phyloP scores from a whole-genome alignment of 139 green algal genomes.

The Picochlorum costavermella region DNA sequence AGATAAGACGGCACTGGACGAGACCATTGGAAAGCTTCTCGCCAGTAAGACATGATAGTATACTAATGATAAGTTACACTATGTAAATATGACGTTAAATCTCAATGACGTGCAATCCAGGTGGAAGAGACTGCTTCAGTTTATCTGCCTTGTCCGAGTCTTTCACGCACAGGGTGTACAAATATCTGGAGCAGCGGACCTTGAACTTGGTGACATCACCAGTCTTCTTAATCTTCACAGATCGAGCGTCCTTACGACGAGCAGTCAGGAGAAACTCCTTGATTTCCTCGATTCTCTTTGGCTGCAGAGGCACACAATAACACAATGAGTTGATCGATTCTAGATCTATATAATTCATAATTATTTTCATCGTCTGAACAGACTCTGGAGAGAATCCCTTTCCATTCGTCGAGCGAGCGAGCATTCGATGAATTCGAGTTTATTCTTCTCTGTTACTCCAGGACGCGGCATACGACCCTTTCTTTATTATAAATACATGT shows the following conservation, averaged over 20 bases:
- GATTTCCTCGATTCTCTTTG: constrained; percentile 97
- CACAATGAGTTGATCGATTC: too few species aligned
- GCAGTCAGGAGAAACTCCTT: constrained; percentile 99
- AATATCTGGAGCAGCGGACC: constrained; percentile 93
- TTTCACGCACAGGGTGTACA: constrained; percentile 96
- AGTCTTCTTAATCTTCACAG: constrained; percentile 97
- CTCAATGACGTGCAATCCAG: constrained; percentile 65
- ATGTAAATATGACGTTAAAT: constrained; percentile 24
- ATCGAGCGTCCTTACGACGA: constrained; percentile 90
- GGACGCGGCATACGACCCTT: too few species aligned
- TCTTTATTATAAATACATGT: too few species aligned
- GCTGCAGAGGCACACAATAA: constrained; percentile 50
- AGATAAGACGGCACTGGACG: constrained; percentile 30
- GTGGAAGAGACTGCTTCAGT: constrained; percentile 98
- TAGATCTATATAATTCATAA: too few species aligned
- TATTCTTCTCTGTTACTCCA: too few species aligned
- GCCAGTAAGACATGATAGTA: neutral
- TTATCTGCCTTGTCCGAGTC: constrained; percentile 99
- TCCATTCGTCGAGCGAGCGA: too few species aligned
- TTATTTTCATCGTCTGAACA: too few species aligned
- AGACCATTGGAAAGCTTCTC: constrained; percentile 19
- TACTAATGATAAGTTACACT: neutral
- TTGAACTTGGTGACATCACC: constrained; percentile 95
- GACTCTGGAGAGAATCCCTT: too few species aligned
- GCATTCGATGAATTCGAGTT: too few species aligned